Base-by-base conservation (phyloP, 257 asterid genomes). In the Eucommia ulmoides region DNA sequence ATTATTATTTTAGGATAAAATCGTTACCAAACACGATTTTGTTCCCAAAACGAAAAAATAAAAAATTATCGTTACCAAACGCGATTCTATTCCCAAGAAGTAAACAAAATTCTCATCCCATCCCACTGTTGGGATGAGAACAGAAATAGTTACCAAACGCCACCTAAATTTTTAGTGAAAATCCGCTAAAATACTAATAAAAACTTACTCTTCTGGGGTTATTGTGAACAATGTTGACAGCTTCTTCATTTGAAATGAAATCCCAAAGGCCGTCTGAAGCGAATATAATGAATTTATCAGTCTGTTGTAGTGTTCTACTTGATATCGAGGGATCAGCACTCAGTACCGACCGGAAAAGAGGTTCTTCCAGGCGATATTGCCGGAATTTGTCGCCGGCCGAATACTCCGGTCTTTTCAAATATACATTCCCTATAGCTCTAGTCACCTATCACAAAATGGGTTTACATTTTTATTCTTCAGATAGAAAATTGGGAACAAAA, bases 191-290 rank as follows among this genome's bases (percentile, higher is more conserved):
- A n/a, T n/a, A n/a, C n/a, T n/a, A n/a, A n/a, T n/a, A 23, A 20
- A 15, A 33, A 56, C 73, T 7, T 51, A 83, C 96, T 76, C 16
- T 57, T 69, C 85, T 75, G 2, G 97, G 93, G 72, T 70, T 65
- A 25, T 65, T 76, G 54, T 83, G 74, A 45, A 87, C 94, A 18
- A 87, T 76, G 62, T 81, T 80, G 10, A 74, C 94, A 15, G 85
- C 88, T 67, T 83, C 74, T 51, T 87, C 82, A 63, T 81, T 83
- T 0, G 83, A 55, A 66, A 87, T 62, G 65, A 63, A 72, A 46
- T 87, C 86, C 97, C 97, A 87, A 50, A 83, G 94, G 48, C 97
- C 97, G 66, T 73, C 94, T 10, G 97, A 88, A 44, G 94, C 97
- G 56, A 88, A 81, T 24, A 81, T 83, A 55, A 88, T 12, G 60